phyloP scores from a whole-genome alignment of 1,284 basidiomycete genomes.

The Irpex sp. region DNA sequence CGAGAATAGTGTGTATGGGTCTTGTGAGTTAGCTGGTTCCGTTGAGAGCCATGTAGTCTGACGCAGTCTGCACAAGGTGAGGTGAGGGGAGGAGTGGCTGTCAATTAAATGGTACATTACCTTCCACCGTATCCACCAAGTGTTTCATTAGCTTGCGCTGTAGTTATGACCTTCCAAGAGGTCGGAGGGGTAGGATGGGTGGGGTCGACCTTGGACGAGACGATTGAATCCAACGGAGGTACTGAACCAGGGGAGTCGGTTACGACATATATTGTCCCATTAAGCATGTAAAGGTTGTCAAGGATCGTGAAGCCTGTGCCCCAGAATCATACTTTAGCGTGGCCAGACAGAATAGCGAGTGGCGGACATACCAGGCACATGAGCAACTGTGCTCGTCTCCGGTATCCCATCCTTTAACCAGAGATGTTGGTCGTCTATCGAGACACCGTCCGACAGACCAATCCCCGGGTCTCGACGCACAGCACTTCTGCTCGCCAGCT shows the following conservation, averaged over 20 bases:
- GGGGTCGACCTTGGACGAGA: conserved; percentile 36
- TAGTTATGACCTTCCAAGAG: conserved; percentile 48
- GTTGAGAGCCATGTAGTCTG: conserved; percentile 27
- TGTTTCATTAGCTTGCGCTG: conserved; percentile 20
- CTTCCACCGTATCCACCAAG: conserved; percentile 29
- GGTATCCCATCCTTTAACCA: conserved; percentile 55
- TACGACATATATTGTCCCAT: conserved; percentile 69
- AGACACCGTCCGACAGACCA: conserved; percentile 22
- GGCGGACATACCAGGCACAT: conserved; percentile 50
- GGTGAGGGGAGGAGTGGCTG: background rate
- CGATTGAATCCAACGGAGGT: conserved; percentile 48
- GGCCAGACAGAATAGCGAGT: too few species aligned
- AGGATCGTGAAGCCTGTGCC: conserved; percentile 74
- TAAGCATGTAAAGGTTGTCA: conserved; percentile 69
- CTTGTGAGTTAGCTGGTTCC: conserved; percentile 32
- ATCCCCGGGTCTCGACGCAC: conserved; percentile 20
- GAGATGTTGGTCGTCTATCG: conserved; percentile 47
- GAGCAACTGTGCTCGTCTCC: conserved; percentile 46
- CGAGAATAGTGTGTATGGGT: conserved; percentile 73
- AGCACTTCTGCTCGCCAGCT: conserved; percentile 27
- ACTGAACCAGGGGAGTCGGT: conserved; percentile 49
- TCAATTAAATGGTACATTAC: conserved; percentile 16
- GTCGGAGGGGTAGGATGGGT: conserved; percentile 47
- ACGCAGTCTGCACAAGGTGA: conserved; percentile 19
- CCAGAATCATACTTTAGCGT: background rate